These are phyloP conservation scores for Moringa oleifera DNA, from an alignment of 345 rosid species.

Conservation along the genomic window DNA sequence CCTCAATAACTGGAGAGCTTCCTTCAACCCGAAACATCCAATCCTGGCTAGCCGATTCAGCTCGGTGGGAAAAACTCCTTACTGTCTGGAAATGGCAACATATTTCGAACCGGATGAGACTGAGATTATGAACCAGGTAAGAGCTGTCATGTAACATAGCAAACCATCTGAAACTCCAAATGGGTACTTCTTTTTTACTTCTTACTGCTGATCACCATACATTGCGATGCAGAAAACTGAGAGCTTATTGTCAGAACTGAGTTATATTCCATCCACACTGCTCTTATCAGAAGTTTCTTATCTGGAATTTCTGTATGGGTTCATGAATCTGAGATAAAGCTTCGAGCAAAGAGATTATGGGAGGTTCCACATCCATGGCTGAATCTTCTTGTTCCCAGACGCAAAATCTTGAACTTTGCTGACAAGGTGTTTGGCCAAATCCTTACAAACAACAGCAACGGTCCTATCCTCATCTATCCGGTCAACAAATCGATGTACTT, in stretches of 20 bases:
- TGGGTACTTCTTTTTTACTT: slow-evolving; percentile 1
- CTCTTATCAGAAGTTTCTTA: slow-evolving; percentile 67
- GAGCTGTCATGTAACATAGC: background rate
- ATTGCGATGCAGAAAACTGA: slow-evolving; percentile 45
- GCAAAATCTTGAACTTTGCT: slow-evolving; percentile 51
- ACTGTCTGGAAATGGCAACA: slow-evolving; percentile 79
- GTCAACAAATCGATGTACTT: slow-evolving; percentile 73
- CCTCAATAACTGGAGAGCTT: slow-evolving; percentile 76
- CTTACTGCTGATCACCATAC: background rate
- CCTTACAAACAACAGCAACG: slow-evolving; percentile 55
- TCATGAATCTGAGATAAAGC: slow-evolving; percentile 59
- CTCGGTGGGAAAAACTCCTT: slow-evolving; percentile 71
- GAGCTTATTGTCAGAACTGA: slow-evolving; percentile 53
- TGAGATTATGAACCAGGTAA: slow-evolving; percentile 46
- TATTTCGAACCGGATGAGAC: slow-evolving; percentile 60
- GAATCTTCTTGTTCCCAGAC: slow-evolving; percentile 73
- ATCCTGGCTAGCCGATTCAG: slow-evolving; percentile 61
- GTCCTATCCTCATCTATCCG: slow-evolving; percentile 89
- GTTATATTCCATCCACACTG: slow-evolving; percentile 68
- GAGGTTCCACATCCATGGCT: slow-evolving; percentile 99
- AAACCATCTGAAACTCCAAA: background rate
- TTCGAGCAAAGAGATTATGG: slow-evolving; percentile 75
- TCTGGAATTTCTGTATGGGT: slow-evolving; percentile 81
- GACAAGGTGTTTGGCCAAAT: slow-evolving; percentile 61
- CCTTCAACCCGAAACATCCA: slow-evolving; percentile 70